Base-by-base conservation (phyloP, 2,329 filamentous ascomycete genomes). In the Colletotrichum neosansevieriae region DNA sequence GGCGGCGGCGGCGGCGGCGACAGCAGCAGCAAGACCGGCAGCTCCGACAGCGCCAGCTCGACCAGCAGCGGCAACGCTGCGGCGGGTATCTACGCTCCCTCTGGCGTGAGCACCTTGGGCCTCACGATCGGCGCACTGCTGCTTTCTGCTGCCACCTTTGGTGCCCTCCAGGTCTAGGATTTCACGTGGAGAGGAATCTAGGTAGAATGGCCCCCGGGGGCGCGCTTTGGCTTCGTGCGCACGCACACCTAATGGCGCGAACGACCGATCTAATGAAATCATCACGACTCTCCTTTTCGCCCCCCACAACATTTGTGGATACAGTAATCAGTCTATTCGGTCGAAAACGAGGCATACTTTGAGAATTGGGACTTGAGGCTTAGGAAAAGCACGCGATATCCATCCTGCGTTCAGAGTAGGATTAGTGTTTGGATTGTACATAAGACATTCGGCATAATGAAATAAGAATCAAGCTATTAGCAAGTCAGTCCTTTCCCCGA, bases 111-210 rank as follows among this genome's bases (percentile, higher is more conserved):
- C 71, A 79, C 73, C 4, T 44, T 78, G 0, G 79, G 79, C 1
- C 58, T 80, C 12, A 75, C 76, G 3, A 73, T 81, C 3, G 78
- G 78, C 2, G 78, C 77, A 5, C 71, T 81, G 58, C 74, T 81
- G 29, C 73, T 81, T 65, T 79, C 78, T 4, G 79, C 79, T 1
- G 54, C 50, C 9, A 59, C 68, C 57, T 75, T 73, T 4, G 74
- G 68, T 9, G 72, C 59, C 32, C 64, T 70, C 10, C 67, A 70
- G 59, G 67, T 70, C 10, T 70, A 40, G 53, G 12, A 69, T 69
- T 1, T 1, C 15, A n/a, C 6, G n/a, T 2, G 15, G 32, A 9
- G 11, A 9, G 11, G 17, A 4, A 3, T 53, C 17, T 2, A 2
- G n/a, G 3, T 4, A 21, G 0, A 4, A 32, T 9, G 29, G 6